Conservation (phyloP, 2,329 filamentous ascomycete genomes). For the Chrysoporthe cubensis region DNA sequence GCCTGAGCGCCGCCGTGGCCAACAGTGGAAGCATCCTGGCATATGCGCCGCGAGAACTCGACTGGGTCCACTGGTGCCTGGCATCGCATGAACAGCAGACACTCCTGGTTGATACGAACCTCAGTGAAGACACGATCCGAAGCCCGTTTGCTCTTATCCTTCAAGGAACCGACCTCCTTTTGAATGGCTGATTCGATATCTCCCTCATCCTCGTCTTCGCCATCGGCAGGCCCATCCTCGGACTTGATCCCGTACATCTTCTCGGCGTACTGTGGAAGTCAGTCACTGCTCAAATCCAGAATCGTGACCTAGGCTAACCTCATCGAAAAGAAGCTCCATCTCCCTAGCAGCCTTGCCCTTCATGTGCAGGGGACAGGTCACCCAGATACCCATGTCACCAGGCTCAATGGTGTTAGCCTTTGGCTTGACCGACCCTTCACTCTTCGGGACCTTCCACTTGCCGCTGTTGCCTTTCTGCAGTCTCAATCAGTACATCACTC, state of each 20-base stretch:
- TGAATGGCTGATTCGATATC: slow-evolving; percentile 76
- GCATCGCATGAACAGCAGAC: slow-evolving; percentile 66
- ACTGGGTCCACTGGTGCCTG: slow-evolving; percentile 59
- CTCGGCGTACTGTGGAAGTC: slow-evolving; percentile 62
- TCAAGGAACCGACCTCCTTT: slow-evolving; percentile 71
- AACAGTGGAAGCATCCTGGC: slow-evolving; percentile 45
- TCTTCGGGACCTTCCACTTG: slow-evolving; percentile 65
- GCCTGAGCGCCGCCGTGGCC: slow-evolving; percentile 40
- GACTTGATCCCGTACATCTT: slow-evolving; percentile 59
- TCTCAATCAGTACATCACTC: slow-evolving; percentile 4
- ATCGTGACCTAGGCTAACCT: slow-evolving; percentile 51
- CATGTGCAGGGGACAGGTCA: slow-evolving; percentile 74
- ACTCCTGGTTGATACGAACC: slow-evolving; percentile 61
- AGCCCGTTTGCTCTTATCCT: slow-evolving; percentile 45
- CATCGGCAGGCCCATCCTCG: slow-evolving; percentile 40
- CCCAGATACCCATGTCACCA: slow-evolving; percentile 77
- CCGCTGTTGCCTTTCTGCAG: slow-evolving; percentile 55
- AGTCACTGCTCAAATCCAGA: slow-evolving; percentile 18
- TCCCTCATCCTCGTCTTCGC: slow-evolving; percentile 48
- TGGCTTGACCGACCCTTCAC: slow-evolving; percentile 48
- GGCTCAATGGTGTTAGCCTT: slow-evolving; percentile 59
- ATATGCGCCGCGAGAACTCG: slow-evolving; percentile 57
- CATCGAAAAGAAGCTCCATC: slow-evolving; percentile 66
- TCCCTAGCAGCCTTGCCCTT: slow-evolving; percentile 72
- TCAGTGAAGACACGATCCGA: slow-evolving; percentile 55